Base-by-base conservation (phyloP, 2,329 filamentous ascomycete genomes). In the Penicillium sp. region DNA sequence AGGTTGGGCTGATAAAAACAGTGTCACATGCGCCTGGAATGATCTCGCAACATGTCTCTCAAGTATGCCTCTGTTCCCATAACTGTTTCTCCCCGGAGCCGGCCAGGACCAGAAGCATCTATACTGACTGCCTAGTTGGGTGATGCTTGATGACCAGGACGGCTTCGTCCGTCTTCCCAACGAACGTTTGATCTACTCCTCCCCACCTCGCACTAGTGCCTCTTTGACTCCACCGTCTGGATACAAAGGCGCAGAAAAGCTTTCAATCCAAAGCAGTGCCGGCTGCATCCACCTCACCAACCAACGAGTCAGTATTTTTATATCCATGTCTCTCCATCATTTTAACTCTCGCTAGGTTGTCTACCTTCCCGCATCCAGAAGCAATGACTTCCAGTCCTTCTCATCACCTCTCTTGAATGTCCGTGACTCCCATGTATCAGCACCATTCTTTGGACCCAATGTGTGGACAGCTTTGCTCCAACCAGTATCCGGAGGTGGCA, bases 381-480 rank as follows among this genome's bases (percentile, higher is more conserved):
- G 87, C 19, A 72, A 78, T 19, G 71, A 85, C 50, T 85, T 97
- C 70, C 87, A 93, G 72, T 96, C 92, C 49, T 97, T 97, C 76
- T 91, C 91, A 41, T 87, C 89, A 0, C 92, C 92, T 40, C 89
- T 97, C 59, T 83, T 96, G 62, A 92, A 93, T 71, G 84, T 96
- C 44, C 85, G 90, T 74, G 93, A 97, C 75, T 89, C 89, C 7
- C 90, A 90, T 69, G 89, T 95, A 59, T 87, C 88, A 33, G 90
- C 92, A 3, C 92, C 93, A 34, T 96, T 92, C 81, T 96, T 96
- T 73, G 92, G 93, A 21, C 88, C 91, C 5, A 97, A 96, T 80
- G 88, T 90, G 63, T 97, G 92, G 92, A 86, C 86, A 55, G 89
- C 89, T 25, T 78, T 88, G 44, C 86, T 95, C 57, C 88, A 89